These are phyloP conservation scores for Sclerotinia sclerotiorum DNA, from an alignment of 2,329 filamentous ascomycete species.

Conservation along the genomic window DNA sequence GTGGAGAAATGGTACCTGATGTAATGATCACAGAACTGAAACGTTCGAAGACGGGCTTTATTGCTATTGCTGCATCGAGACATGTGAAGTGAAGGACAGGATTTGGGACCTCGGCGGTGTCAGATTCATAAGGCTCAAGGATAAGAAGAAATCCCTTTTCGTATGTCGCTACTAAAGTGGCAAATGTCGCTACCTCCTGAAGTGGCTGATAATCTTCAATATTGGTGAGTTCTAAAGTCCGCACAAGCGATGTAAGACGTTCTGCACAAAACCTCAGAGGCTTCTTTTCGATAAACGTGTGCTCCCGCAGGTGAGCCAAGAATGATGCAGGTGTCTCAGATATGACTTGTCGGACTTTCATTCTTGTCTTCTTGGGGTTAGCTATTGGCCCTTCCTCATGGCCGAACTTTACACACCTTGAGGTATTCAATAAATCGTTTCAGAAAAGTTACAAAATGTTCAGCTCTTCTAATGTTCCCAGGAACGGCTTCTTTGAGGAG, in stretches of 20 bases:
- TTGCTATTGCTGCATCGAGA: conserved; percentile 94
- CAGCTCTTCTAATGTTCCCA: conserved; percentile 91
- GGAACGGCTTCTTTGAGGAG: conserved; percentile 93
- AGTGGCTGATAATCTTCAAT: conserved; percentile 97
- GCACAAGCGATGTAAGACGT: conserved; percentile 86
- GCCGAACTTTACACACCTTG: conserved; percentile 51
- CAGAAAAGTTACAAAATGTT: conserved; percentile 93
- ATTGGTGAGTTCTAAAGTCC: conserved; percentile 92
- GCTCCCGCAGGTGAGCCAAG: conserved; percentile 85
- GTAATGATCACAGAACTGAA: conserved; percentile 99
- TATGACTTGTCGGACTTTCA: conserved; percentile 97
- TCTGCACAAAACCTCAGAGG: conserved; percentile 93
- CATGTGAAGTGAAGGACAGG: conserved; percentile 97
- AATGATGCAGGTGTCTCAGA: conserved; percentile 96
- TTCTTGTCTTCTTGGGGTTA: conserved; percentile 66
- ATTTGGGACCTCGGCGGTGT: conserved; percentile 92
- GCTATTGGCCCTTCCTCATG: conserved; percentile 4
- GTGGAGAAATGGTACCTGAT: conserved; percentile 90
- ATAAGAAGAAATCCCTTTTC: conserved; percentile 96
- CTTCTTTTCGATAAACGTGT: conserved; percentile 97
- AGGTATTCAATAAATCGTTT: conserved; percentile 98
- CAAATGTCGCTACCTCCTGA: conserved; percentile 97
- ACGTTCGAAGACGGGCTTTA: conserved; percentile 94
- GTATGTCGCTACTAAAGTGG: conserved; percentile 92
- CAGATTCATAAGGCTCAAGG: conserved; percentile 94